phyloP scores from a whole-genome alignment of 1,284 basidiomycete genomes.

The Ustilago crameri region DNA sequence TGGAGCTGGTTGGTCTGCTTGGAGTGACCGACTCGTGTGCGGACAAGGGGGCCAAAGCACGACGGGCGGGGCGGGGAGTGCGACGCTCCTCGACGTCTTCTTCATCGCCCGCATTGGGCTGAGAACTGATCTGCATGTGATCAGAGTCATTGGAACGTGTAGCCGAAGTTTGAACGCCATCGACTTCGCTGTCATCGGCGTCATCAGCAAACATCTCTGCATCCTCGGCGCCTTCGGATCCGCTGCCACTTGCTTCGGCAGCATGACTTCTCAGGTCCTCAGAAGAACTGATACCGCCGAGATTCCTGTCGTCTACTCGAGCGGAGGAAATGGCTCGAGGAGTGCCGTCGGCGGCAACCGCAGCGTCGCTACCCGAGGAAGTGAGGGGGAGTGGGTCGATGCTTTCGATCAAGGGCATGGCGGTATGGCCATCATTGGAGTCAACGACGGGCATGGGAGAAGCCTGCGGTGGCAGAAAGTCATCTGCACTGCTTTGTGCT shows the following conservation, averaged over 20 bases:
- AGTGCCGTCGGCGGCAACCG: constrained; percentile 34
- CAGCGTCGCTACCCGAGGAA: constrained; percentile 18
- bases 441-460: constrained; percentile 42
- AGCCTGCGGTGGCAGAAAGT: constrained; percentile 34
- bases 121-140: constrained; percentile 6
- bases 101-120: constrained; percentile 7
- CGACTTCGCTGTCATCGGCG: constrained; percentile 48
- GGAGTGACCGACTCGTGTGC: constrained; percentile 35
- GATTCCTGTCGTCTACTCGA: constrained; percentile 3
- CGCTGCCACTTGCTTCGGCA: constrained; percentile 57
- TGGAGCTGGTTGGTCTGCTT: constrained; percentile 33
- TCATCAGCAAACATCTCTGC: constrained; percentile 63
- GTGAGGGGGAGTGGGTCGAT: constrained; percentile 39
- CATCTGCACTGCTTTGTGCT: constrained; percentile 35
- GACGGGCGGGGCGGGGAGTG: constrained; percentile 51
- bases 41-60: constrained; percentile 48
- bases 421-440: constrained; percentile 10
- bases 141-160: constrained; percentile 30
- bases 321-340: constrained; percentile 29
- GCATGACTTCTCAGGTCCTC: constrained; percentile 49
- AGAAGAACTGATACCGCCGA: constrained; percentile 43
- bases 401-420: constrained; percentile 43
- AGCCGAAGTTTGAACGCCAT: constrained; percentile 18
- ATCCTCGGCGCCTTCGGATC: constrained; percentile 63
- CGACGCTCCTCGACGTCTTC: constrained; percentile 52